A percentile compares a stretch with the other conserved stretches of the same genome.
phyloP scores from a whole-genome alignment of 192 early-diverging fungal species.

The Entomortierella beljakovae region DNA sequence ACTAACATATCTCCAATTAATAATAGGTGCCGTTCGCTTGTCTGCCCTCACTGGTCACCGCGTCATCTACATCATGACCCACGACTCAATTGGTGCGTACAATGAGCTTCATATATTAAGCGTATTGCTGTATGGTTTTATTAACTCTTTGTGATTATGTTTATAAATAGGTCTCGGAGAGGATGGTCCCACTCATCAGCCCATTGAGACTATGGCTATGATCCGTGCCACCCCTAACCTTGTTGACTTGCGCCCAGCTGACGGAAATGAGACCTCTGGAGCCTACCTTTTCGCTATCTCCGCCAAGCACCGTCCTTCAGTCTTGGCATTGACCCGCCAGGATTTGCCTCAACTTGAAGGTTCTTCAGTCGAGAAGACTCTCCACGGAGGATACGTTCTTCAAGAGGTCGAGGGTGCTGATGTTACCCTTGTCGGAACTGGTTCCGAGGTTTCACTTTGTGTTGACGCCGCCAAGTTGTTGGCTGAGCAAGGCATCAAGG shows the following conservation, averaged over 20 bases:
- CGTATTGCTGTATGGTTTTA: no score
- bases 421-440: slow-evolving; percentile 86
- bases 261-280: slow-evolving; percentile 95
- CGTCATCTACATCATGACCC: slow-evolving; percentile 98
- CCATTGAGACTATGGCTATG: slow-evolving; percentile 94
- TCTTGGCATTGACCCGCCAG: slow-evolving; percentile 93
- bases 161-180: slow-evolving; percentile 72
- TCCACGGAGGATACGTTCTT: slow-evolving; percentile 90
- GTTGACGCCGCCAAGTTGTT: slow-evolving; percentile 91
- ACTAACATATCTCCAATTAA: neutral
- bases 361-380: slow-evolving; percentile 83
- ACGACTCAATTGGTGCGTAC: slow-evolving; percentile 92
- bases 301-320: slow-evolving; percentile 79
- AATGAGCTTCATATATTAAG: no score
- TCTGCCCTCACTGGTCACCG: slow-evolving; percentile 91
- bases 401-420: slow-evolving; percentile 71
- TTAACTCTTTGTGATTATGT: neutral
- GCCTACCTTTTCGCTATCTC: slow-evolving; percentile 88
- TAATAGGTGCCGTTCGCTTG: slow-evolving; percentile 82
- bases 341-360: slow-evolving; percentile 94
- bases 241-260: slow-evolving; percentile 91
- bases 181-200: slow-evolving; percentile 99
- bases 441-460: slow-evolving; percentile 93
- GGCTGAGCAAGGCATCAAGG: slow-evolving; percentile 64
- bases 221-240: slow-evolving; percentile 94